Evolutionary conservation across 371 early-diverging fungal species (phyloP).

Genomic region (Saksenaea vasiformis): DNA sequence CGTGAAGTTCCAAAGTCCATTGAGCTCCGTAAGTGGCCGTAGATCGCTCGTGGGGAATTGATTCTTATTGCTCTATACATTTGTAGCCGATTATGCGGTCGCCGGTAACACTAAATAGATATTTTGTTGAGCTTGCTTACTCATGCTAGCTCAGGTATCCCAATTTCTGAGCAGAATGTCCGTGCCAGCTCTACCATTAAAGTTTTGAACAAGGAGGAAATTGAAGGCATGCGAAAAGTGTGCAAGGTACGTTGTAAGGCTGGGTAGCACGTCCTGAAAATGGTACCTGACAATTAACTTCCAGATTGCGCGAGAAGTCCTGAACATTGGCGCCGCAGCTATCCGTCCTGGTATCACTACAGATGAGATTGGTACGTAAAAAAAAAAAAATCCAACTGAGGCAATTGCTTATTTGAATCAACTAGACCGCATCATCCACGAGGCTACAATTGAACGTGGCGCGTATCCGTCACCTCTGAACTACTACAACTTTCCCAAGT

Average conservation of each 20-base stretch:
- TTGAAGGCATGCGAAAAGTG: conserved; percentile 81
- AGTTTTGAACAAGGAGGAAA: conserved; percentile 69
- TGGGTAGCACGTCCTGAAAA: neutral
- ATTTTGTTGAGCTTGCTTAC: neutral
- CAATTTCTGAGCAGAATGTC: conserved; percentile 71
- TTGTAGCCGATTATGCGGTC: conserved; percentile 81
- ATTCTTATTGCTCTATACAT: neutral
- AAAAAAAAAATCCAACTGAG: neutral
- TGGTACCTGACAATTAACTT: neutral
- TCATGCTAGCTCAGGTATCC: conserved; percentile 51
- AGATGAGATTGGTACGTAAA: conserved; percentile 71
- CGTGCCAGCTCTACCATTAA: conserved; percentile 65
- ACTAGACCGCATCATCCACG: conserved; percentile 80
- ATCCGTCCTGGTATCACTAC: conserved; percentile 88
- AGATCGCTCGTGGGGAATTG: neutral
- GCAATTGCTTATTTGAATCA: neutral
- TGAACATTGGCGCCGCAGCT: conserved; percentile 79
- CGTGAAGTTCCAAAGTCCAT: conserved; percentile 83
- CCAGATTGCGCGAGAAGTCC: conserved; percentile 83
- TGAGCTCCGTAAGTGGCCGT: conserved; percentile 47
- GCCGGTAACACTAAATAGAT: conserved; percentile 36
- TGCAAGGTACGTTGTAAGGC: conserved; percentile 57
- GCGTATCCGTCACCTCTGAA: conserved; percentile 95
- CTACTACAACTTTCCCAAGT: conserved; percentile 91
- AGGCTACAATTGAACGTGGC: conserved; percentile 81